Evolutionary conservation across 768 basidiomycete genomes (phyloP).

Genomic region (Gloeopeniophorella convolvens): DNA sequence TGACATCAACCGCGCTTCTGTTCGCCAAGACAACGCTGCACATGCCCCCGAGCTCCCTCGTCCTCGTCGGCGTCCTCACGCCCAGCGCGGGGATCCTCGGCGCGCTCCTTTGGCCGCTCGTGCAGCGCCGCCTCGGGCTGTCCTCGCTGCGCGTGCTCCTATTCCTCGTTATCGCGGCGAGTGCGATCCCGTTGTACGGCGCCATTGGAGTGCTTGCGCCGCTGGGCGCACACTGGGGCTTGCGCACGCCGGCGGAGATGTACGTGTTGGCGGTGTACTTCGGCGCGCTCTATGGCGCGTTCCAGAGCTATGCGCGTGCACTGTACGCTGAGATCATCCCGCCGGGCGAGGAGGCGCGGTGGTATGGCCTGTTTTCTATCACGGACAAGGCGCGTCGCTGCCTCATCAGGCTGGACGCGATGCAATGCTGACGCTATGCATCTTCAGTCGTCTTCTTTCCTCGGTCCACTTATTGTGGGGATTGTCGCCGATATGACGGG

Average conservation of each 20-base stretch:
- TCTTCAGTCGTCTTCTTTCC: slow-evolving; percentile 77
- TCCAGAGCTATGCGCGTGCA: slow-evolving; percentile 85
- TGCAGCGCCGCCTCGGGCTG: slow-evolving; percentile 62
- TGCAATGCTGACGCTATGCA: slow-evolving; percentile 8
- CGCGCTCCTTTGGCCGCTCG: slow-evolving; percentile 69
- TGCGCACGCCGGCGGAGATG: slow-evolving; percentile 81
- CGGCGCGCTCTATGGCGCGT: slow-evolving; percentile 75
- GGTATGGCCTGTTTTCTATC: slow-evolving; percentile 84
- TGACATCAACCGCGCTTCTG: slow-evolving; percentile 85
- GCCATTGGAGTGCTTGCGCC: slow-evolving; percentile 72
- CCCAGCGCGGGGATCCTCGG: slow-evolving; percentile 76
- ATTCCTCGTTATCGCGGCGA: slow-evolving; percentile 58
- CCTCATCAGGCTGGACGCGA: background rate
- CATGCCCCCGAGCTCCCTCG: slow-evolving; percentile 72
- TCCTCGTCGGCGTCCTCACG: slow-evolving; percentile 74
- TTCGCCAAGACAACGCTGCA: slow-evolving; percentile 86
- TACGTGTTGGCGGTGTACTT: slow-evolving; percentile 78
- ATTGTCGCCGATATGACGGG: slow-evolving; percentile 83
- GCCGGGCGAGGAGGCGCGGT: slow-evolving; percentile 81
- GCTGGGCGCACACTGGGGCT: slow-evolving; percentile 43
- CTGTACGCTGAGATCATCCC: slow-evolving; percentile 86
- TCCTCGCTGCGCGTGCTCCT: slow-evolving; percentile 64
- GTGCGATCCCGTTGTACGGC: slow-evolving; percentile 70
- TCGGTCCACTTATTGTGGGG: slow-evolving; percentile 87
- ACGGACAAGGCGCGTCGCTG: slow-evolving; percentile 66